These are phyloP conservation scores for Pseudogymnoascus sp. DNA, from an alignment of 2,329 filamentous ascomycete genomes.

Conservation along the genomic window DNA sequence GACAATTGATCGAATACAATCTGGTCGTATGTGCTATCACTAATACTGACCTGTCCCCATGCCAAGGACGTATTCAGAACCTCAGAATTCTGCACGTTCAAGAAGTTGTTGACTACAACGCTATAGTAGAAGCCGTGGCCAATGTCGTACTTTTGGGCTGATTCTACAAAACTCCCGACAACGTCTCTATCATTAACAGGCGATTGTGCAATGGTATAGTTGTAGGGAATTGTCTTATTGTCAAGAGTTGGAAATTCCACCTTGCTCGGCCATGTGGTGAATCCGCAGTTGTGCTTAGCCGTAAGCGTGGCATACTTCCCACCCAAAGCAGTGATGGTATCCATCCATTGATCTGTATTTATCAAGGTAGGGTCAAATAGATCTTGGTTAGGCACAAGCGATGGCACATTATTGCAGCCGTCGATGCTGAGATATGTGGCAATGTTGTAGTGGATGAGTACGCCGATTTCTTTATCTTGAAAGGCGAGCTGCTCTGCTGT, in stretches of 20 bases:
- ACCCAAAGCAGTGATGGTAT: conserved; percentile 23
- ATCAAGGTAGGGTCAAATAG: conserved; percentile 14
- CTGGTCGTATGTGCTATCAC: conserved; percentile 22
- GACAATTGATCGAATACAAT: conserved; percentile 23
- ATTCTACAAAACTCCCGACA: conserved; percentile 22
- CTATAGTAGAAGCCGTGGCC: conserved; percentile 29
- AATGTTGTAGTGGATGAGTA: conserved; percentile 25
- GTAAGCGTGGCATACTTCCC: conserved; percentile 27
- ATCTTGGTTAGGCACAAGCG: conserved; percentile 17
- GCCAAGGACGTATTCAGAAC: conserved; percentile 17
- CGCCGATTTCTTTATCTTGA: conserved; percentile 24
- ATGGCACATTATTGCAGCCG: conserved; percentile 24
- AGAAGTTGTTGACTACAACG: conserved; percentile 28
- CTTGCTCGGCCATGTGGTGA: conserved; percentile 26
- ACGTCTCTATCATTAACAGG: conserved; percentile 23
- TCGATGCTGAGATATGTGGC: conserved; percentile 23
- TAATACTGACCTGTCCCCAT: conserved; percentile 20
- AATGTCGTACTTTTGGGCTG: conserved; percentile 22
- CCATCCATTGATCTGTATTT: conserved; percentile 27
- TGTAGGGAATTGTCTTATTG: conserved; percentile 22
- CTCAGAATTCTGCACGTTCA: conserved; percentile 23
- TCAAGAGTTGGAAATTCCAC: conserved; percentile 23
- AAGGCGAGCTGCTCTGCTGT: conserved; percentile 23
- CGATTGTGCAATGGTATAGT: conserved; percentile 26
- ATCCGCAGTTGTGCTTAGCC: conserved; percentile 29